These are phyloP conservation scores for Taiozyma onychis DNA, from an alignment of 1,139 yeast genomes.

Conservation along the genomic window DNA sequence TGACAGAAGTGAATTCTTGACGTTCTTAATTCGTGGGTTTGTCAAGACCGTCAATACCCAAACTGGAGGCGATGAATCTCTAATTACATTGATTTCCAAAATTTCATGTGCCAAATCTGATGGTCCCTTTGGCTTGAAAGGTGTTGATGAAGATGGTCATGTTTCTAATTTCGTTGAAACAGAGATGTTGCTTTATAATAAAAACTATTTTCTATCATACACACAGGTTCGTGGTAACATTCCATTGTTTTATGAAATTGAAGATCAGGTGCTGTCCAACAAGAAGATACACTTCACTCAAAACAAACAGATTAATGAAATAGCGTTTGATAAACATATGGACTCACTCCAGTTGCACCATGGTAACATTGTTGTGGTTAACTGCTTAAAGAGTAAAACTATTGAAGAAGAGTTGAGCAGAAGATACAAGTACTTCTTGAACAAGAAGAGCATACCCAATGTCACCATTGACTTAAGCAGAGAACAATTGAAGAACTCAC, in stretches of 20 bases:
- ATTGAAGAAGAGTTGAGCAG: conserved; percentile 37
- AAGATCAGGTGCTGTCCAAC: conserved; percentile 46
- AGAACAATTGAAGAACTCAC: conserved; percentile 30
- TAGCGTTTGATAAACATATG: conserved; percentile 60
- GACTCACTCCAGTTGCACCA: conserved; percentile 51
- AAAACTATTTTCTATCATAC: conserved; percentile 49
- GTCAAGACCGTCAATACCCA: conserved; percentile 52
- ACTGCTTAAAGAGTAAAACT: conserved; percentile 37
- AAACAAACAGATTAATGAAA: conserved; percentile 58
- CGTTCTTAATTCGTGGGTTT: conserved; percentile 61
- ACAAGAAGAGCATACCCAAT: conserved; percentile 22
- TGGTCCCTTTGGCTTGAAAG: conserved; percentile 60
- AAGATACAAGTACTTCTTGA: conserved; percentile 29
- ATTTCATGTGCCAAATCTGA: conserved; percentile 59
- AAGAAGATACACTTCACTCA: conserved; percentile 49
- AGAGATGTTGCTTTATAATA: conserved; percentile 54
- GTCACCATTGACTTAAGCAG: conserved; percentile 30
- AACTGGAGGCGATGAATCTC: conserved; percentile 33
- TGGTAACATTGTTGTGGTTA: conserved; percentile 59
- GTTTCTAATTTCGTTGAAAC: conserved; percentile 65
- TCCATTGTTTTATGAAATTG: conserved; percentile 56
- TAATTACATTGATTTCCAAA: conserved; percentile 60
- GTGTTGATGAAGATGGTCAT: conserved; percentile 67
- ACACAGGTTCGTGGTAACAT: conserved; percentile 62
- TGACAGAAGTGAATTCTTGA: conserved; percentile 53